Conservation (phyloP, 768 basidiomycete genomes). For the Russula sp. region DNA sequence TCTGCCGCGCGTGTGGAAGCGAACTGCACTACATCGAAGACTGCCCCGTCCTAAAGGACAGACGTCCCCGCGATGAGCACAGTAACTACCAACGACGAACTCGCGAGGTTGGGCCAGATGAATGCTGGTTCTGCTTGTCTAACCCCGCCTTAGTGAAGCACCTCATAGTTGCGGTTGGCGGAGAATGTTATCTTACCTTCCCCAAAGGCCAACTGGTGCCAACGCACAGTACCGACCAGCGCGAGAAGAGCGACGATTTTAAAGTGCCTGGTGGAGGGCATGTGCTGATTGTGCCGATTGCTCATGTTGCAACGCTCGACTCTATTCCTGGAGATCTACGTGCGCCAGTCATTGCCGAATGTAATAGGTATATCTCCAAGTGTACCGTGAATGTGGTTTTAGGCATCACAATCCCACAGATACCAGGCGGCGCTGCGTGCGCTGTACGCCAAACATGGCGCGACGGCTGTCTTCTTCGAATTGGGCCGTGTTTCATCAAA, state of each 20-base stretch:
- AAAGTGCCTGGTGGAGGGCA: slow-evolving; percentile 93
- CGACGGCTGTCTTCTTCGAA: slow-evolving; percentile 79
- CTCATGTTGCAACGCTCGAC: slow-evolving; percentile 85
- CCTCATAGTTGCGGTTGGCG: slow-evolving; percentile 89
- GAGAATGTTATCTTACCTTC: slow-evolving; percentile 92
- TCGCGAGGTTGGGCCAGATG: slow-evolving; percentile 82
- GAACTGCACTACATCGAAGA: slow-evolving; percentile 84
- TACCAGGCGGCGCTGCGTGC: slow-evolving; percentile 74
- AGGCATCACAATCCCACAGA: slow-evolving; percentile 38
- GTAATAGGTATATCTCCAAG: slow-evolving; percentile 54
- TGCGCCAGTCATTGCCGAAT: slow-evolving; percentile 73
- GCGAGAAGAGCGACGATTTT: slow-evolving; percentile 38
- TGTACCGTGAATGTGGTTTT: not conserved
- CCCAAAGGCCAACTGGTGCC: slow-evolving; percentile 94
- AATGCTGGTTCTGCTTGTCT: slow-evolving; percentile 98
- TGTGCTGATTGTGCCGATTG: slow-evolving; percentile 89
- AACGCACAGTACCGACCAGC: slow-evolving; percentile 56
- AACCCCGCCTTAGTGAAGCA: slow-evolving; percentile 94
- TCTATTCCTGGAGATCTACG: slow-evolving; percentile 79
- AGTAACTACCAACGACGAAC: slow-evolving; percentile 44
- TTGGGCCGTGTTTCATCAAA: slow-evolving; percentile 77
- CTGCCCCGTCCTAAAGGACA: slow-evolving; percentile 68
- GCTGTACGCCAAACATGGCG: slow-evolving; percentile 68
- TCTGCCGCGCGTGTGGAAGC: slow-evolving; percentile 89
- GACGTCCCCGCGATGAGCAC: slow-evolving; percentile 39